Evolutionary conservation across 139 green algal genomes (phyloP), one percentile per base, ranked within the genome.

Genomic region (Chlorella ohadii): DNA sequence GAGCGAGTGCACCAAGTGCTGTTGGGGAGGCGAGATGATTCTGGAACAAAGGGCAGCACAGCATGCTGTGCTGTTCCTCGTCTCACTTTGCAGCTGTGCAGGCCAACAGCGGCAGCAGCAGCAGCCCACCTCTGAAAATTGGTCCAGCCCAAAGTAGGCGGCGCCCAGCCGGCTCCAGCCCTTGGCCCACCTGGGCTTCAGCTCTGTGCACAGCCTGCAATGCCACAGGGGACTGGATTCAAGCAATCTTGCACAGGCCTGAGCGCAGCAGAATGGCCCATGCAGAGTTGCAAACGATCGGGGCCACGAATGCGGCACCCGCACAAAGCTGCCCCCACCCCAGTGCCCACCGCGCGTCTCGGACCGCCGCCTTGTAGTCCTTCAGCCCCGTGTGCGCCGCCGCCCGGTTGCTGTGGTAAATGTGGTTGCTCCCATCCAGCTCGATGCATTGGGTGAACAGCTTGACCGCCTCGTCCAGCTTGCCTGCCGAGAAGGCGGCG

Each of bases 401-500:
- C 1, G 94, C 94, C 55, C 94, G 90, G 79, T 98, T 98, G 87
- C 92, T 96, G 72, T 82, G 94, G 81, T 94, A 97, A 9, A 97
- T 86, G 66, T 95, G 91, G 64, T 92, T 92, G 63, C 90, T 94
- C 79, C 39, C 86, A 76, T 97, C 92, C 28, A 97, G 86, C 67
- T 94, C 85, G 36, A 97, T 96, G 87, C 92, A 96, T 13, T 56
- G 79, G n/a, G 79, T 91, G 87, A 97, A 98, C 76, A 90, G 80
- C 19, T 76, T 70, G 0, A 92, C 80, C 0, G 94, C 94, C 51
- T 93, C 88, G 9, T 92, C 88, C 74, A 89, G 94, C 67, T 92
- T 85, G 56, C 89, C 89, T 0, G 71, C 74, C 0, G 39, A 72
- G 68, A 96, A 98, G 12, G 94, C 90, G 25, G 73, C 59, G 85